Conservation (phyloP, 2,329 filamentous ascomycete species). For the Paecilomyces variotii region DNA sequence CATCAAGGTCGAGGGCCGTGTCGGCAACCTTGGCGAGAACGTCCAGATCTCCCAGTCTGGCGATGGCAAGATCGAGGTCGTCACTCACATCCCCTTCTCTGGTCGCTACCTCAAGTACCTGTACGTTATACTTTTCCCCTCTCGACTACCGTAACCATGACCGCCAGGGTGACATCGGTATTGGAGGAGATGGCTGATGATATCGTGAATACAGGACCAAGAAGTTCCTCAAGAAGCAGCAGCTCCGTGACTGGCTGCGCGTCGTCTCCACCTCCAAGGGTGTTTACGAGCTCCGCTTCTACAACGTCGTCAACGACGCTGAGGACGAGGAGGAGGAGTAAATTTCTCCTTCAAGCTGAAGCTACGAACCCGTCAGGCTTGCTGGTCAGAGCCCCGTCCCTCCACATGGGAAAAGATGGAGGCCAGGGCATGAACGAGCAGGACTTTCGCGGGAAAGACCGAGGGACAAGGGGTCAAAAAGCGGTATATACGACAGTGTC, state of each 20-base stretch:
- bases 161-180: background rate
- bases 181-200: conserved; percentile 4
- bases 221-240: conserved; percentile 99
- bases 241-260: conserved; percentile 99
- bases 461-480: background rate
- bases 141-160: background rate
- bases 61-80: conserved; percentile 97
- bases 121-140: conserved; percentile 47
- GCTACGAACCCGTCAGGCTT: background rate
- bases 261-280: conserved; percentile 97
- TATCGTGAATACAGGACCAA: conserved; percentile 62
- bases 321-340: conserved; percentile 98
- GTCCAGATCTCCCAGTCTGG: conserved; percentile 84
- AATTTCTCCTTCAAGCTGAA: conserved; percentile 30
- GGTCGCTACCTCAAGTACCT: conserved; percentile 99
- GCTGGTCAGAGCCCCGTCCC: background rate
- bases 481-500: background rate
- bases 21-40: conserved; percentile 93
- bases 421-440: background rate
- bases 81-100: conserved; percentile 95
- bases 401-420: background rate
- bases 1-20: conserved; percentile 99
- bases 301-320: conserved; percentile 99
- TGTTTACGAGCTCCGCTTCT: conserved; percentile 99
- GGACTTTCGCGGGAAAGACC: background rate